Base-by-base conservation (phyloP, 306 rosid genomes). In the Malus fusca region DNA sequence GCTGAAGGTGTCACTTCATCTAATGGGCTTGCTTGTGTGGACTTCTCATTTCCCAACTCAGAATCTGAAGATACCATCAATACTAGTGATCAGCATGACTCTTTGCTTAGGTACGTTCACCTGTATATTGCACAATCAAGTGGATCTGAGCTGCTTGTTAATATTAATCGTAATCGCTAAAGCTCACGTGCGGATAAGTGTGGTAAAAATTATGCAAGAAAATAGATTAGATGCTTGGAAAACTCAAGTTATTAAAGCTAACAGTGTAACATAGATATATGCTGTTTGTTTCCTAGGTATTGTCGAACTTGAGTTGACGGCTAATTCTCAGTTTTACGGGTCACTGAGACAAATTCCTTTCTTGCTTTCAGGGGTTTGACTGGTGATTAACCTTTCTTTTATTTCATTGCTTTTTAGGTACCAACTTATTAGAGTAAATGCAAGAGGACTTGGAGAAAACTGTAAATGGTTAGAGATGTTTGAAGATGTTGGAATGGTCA, bases 401-500 rank as follows among this genome's bases (percentile, higher is more conserved):
- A 68, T 72, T 72, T 78, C 66, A 68, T 75, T 66, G 83, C n/a
- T 75, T 66, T 21, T 23, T 53, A 88, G 92, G 87, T 86, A 88
- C 79, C 90, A 88, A 75, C 88, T 88, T 43, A 82, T 88, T 78
- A 62, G 88, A 73, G 87, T 85, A 35, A 85, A 82, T 37, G 86
- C 85, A 15, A 81, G 76, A 80, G 89, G 90, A 70, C 80, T 88
- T 30, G 99, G 96, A 69, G 99, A 96, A 87, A 92, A 92, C 86
- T 96, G 93, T 86, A 96, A 96, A 87, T 96, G 99, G 99, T 86
- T 96, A 56, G 98, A 92, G 87, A 96, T 96, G 99, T 92, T 96
- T 82, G 99, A 96, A 81, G 99, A 92, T 81, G 89, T 92, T 75
- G 97, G 96, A 59, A 88, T 92, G 86, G 92, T 90, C 77, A 86